These are phyloP conservation scores for Flaveria robusta DNA, from an alignment of 129 eudicot genomes.

Conservation along the genomic window DNA sequence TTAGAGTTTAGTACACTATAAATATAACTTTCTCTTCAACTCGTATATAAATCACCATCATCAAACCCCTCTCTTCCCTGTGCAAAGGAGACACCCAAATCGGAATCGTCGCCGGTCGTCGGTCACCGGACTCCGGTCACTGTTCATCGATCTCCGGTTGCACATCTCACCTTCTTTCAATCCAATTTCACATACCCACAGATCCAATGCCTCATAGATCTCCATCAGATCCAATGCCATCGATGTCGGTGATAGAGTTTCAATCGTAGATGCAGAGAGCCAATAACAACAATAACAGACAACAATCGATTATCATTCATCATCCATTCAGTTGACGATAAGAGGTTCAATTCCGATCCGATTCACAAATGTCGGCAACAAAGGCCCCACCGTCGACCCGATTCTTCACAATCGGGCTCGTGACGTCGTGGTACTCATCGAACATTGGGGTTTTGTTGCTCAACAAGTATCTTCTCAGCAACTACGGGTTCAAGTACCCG, in stretches of 20 bases:
- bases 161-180: constrained; percentile 5
- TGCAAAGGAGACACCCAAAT: constrained; percentile 1
- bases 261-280: too few species aligned
- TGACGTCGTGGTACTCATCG: constrained; percentile 82
- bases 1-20: constrained; percentile 29
- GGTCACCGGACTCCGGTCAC: constrained; percentile 3
- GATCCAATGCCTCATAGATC: constrained; percentile 38
- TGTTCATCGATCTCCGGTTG: neutral
- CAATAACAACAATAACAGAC: too few species aligned
- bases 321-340: neutral
- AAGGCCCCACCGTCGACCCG: constrained; percentile 44
- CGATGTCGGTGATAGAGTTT: too few species aligned
- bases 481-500: constrained; percentile 79
- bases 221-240: constrained; percentile 33
- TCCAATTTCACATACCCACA: neutral
- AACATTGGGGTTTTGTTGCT: constrained; percentile 81
- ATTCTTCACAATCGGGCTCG: constrained; percentile 64
- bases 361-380: constrained; percentile 47
- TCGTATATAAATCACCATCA: constrained; percentile 5
- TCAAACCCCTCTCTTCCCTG: constrained; percentile 17
- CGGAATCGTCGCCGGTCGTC: constrained; percentile 22
- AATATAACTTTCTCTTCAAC: neutral
- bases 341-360: neutral
- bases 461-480: constrained; percentile 72
- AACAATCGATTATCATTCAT: neutral